Conservation (phyloP, 768 basidiomycete species). For the Russula lepida region DNA sequence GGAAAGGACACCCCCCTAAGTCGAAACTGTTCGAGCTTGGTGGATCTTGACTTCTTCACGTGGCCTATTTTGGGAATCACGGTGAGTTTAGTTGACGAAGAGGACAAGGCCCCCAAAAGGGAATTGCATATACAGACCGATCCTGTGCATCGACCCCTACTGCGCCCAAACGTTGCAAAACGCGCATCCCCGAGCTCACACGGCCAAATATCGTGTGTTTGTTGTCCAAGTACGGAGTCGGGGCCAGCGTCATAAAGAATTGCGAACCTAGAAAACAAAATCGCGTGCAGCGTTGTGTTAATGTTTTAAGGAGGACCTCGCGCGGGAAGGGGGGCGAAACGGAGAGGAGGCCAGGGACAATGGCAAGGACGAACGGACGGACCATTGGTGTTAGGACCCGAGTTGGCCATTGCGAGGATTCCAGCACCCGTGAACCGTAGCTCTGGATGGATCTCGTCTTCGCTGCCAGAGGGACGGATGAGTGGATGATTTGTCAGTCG, state of each 20-base stretch:
- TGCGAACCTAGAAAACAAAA: slow-evolving; percentile 61
- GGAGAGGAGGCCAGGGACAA: not conserved
- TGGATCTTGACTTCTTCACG: slow-evolving; percentile 87
- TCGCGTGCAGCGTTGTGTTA: too few species aligned
- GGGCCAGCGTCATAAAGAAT: slow-evolving; percentile 83
- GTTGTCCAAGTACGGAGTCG: slow-evolving; percentile 76
- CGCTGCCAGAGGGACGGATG: slow-evolving; percentile 34
- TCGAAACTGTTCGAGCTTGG: slow-evolving; percentile 42
- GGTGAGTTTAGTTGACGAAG: not conserved
- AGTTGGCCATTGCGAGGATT: slow-evolving; percentile 95
- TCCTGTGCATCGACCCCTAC: slow-evolving; percentile 88
- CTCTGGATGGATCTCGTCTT: slow-evolving; percentile 88
- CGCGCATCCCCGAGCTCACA: slow-evolving; percentile 84
- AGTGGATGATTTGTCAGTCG: not conserved
- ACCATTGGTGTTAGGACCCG: slow-evolving; percentile 90
- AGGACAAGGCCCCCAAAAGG: not conserved
- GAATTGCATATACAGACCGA: slow-evolving; percentile 40
- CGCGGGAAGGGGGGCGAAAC: not conserved
- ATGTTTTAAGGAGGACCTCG: too few species aligned
- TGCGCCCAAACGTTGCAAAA: slow-evolving; percentile 84
- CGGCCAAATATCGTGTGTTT: slow-evolving; percentile 90
- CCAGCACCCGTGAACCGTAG: slow-evolving; percentile 93
- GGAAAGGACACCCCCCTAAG: not conserved
- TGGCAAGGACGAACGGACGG: slow-evolving; percentile 10
- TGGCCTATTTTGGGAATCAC: slow-evolving; percentile 30